These are phyloP conservation scores for Passalora sequoiae DNA, from an alignment of 2,329 filamentous ascomycete genomes.

Conservation along the genomic window DNA sequence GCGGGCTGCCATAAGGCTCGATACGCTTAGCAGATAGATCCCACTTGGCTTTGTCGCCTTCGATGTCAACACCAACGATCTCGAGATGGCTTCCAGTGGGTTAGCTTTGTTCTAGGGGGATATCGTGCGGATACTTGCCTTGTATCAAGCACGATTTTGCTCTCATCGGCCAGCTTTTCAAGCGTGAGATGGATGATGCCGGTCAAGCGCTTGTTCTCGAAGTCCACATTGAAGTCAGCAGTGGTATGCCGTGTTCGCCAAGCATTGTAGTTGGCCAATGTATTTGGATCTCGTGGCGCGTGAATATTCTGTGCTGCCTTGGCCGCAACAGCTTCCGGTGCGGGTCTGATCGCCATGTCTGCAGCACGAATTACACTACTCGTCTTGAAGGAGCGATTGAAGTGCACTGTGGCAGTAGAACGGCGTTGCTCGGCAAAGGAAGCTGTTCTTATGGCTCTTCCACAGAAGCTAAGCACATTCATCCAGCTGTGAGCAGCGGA, in stretches of 20 bases:
- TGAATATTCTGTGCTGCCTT: slow-evolving; percentile 32
- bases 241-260: slow-evolving; percentile 81
- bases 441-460: slow-evolving; percentile 5
- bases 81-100: slow-evolving; percentile 71
- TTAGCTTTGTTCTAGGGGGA: too few species aligned
- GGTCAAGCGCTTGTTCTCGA: slow-evolving; percentile 68
- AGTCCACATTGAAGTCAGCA: slow-evolving; percentile 77
- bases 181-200: slow-evolving; percentile 74
- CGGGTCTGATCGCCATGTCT: slow-evolving; percentile 27
- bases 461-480: slow-evolving; percentile 11
- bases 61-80: slow-evolving; percentile 65
- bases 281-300: slow-evolving; percentile 66
- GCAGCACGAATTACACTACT: too few species aligned
- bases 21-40: slow-evolving; percentile 59
- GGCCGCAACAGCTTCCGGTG: slow-evolving; percentile 22
- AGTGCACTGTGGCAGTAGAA: background rate
- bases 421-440: slow-evolving; percentile 1
- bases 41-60: slow-evolving; percentile 63
- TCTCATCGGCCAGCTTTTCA: slow-evolving; percentile 69
- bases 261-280: slow-evolving; percentile 82
- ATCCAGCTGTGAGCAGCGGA: slow-evolving; percentile 11
- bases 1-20: slow-evolving; percentile 69
- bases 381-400: slow-evolving; percentile 4
- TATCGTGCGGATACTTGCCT: too few species aligned
- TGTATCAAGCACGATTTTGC: slow-evolving; percentile 79